Percentiles rank a stretch among this genome's conserved stretches.
These are phyloP conservation scores for Saccharomyces pastorianus DNA, from an alignment of 1,139 yeast species.

Conservation along the genomic window DNA sequence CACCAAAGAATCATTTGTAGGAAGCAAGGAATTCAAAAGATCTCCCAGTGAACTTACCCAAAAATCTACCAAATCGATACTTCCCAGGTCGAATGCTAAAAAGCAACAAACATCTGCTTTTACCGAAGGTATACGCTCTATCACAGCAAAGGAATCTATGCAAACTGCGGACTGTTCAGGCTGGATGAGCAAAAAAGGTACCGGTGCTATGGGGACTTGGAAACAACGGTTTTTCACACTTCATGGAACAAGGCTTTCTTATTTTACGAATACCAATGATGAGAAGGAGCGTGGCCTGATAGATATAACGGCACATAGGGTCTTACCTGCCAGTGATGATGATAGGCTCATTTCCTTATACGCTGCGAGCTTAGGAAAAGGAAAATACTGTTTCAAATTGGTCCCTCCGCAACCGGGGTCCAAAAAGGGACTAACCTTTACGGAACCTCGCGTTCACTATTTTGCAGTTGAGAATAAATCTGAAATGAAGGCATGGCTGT, in stretches of 20 bases:
- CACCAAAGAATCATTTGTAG: neutral
- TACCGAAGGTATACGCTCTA: conserved; percentile 79
- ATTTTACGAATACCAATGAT: conserved; percentile 70
- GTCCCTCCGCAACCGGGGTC: conserved; percentile 98
- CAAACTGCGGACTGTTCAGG: conserved; percentile 74
- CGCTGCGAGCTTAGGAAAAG: conserved; percentile 92
- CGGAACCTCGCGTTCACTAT: conserved; percentile 90
- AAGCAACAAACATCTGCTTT: conserved; percentile 79
- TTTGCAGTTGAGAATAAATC: conserved; percentile 89
- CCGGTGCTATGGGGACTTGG: conserved; percentile 78
- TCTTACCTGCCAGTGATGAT: conserved; percentile 61
- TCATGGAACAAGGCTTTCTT: conserved; percentile 88
- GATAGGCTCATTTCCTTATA: conserved; percentile 76
- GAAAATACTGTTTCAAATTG: conserved; percentile 82
- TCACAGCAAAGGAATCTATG: conserved; percentile 71
- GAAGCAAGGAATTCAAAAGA: neutral
- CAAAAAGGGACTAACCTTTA: conserved; percentile 86
- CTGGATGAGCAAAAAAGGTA: conserved; percentile 93
- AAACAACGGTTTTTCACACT: conserved; percentile 80
- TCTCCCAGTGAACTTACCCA: neutral
- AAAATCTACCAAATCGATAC: neutral
- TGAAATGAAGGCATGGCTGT: conserved; percentile 92
- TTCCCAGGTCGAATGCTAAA: conserved; percentile 22
- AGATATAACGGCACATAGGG: conserved; percentile 92
- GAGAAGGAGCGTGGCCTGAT: conserved; percentile 81